phyloP scores from a whole-genome alignment of 2,329 filamentous ascomycete species.

The Metarhizium anisopliae region DNA sequence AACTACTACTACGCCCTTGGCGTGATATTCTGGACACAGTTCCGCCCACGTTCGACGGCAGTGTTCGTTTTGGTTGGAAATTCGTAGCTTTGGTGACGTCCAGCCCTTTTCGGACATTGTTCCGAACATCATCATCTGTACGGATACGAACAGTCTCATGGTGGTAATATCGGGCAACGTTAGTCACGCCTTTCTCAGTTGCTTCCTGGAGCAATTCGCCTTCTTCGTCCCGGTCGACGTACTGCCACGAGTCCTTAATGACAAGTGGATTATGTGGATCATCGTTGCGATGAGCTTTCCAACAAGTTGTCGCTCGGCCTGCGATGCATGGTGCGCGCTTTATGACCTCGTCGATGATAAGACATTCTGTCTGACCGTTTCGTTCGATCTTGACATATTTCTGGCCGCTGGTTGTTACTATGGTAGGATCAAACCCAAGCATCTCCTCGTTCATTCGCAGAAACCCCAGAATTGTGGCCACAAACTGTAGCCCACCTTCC shows the following conservation, averaged over 20 bases:
- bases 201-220: slow-evolving; percentile 28
- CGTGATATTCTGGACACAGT: background rate
- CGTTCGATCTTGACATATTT: slow-evolving; percentile 31
- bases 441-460: slow-evolving; percentile 16
- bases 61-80: too few species aligned
- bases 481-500: slow-evolving; percentile 20
- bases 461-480: slow-evolving; percentile 26
- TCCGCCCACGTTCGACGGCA: too few species aligned
- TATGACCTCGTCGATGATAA: slow-evolving; percentile 29
- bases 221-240: slow-evolving; percentile 23
- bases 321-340: slow-evolving; percentile 23
- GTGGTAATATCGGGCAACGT: slow-evolving; percentile 33
- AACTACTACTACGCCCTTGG: background rate
- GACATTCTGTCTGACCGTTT: slow-evolving; percentile 25
- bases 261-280: slow-evolving; percentile 25
- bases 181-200: slow-evolving; percentile 21
- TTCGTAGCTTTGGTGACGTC: slow-evolving; percentile 18
- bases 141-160: slow-evolving; percentile 29
- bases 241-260: slow-evolving; percentile 37
- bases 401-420: slow-evolving; percentile 18
- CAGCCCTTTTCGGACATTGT: slow-evolving; percentile 22
- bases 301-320: slow-evolving; percentile 34
- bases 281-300: slow-evolving; percentile 30
- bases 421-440: slow-evolving; percentile 35
- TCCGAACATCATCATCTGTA: slow-evolving; percentile 23